Evolutionary conservation across 2,329 filamentous ascomycete species (phyloP).

Genomic region (Stemphylium beticola): DNA sequence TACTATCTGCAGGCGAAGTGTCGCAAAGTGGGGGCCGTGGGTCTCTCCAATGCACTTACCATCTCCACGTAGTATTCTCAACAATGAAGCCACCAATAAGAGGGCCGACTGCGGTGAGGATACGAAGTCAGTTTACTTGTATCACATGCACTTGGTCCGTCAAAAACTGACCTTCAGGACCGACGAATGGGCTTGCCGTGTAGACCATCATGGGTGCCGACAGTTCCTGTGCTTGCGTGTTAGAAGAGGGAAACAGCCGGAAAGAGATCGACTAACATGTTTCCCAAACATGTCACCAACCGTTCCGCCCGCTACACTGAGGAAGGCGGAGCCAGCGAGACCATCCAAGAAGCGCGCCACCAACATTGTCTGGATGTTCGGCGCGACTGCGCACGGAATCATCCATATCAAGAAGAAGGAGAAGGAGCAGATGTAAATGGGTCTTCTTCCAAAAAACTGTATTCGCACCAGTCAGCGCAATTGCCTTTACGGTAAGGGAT

Average conservation of each 20-base stretch:
- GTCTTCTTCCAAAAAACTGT: conserved; percentile 79
- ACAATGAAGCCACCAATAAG: conserved; percentile 82
- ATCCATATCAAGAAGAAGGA: conserved; percentile 78
- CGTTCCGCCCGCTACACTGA: conserved; percentile 79
- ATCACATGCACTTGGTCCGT: no score
- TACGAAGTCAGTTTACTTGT: no score
- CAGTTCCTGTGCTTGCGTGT: conserved; percentile 57
- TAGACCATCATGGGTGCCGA: conserved; percentile 84
- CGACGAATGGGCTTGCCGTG: conserved; percentile 58
- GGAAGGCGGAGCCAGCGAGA: conserved; percentile 67
- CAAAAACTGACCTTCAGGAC: conserved; percentile 51
- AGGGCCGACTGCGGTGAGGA: conserved; percentile 53
- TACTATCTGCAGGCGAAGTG: conserved; percentile 8
- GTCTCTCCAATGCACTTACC: conserved; percentile 36
- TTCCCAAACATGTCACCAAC: conserved; percentile 69
- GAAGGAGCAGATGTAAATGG: conserved; percentile 80
- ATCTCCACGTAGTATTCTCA: conserved; percentile 69
- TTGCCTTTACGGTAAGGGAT: background rate
- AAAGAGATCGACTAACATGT: conserved; percentile 32
- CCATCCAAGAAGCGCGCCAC: conserved; percentile 79
- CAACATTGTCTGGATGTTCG: conserved; percentile 81
- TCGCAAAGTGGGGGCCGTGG: conserved; percentile 11
- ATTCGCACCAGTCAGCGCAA: background rate
- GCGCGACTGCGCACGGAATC: conserved; percentile 80
- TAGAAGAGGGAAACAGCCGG: conserved; percentile 8